Conservation (phyloP, 2,329 filamentous ascomycete genomes). For the Teratosphaeria destructans region DNA sequence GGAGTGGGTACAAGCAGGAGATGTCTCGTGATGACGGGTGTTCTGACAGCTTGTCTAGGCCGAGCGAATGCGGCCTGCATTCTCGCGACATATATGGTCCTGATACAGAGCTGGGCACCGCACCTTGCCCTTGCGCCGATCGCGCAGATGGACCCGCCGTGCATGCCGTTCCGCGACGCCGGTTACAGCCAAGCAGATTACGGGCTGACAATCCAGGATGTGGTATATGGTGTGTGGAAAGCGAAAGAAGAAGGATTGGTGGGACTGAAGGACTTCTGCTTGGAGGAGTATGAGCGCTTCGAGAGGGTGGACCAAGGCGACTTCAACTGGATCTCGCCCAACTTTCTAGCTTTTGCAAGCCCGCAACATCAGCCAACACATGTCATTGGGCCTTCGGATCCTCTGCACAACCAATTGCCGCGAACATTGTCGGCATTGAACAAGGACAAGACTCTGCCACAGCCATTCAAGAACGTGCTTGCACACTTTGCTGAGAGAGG, state of each 20-base stretch:
- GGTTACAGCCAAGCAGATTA: conserved; percentile 98
- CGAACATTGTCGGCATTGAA: conserved; percentile 65
- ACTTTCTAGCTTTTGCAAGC: conserved; percentile 93
- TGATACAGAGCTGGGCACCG: conserved; percentile 95
- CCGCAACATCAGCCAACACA: conserved; percentile 72
- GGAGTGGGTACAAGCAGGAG: conserved; percentile 45
- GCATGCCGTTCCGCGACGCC: conserved; percentile 98
- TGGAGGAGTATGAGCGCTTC: conserved; percentile 93
- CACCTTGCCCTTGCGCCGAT: conserved; percentile 92
- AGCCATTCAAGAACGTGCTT: conserved; percentile 92
- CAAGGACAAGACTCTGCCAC: conserved; percentile 55
- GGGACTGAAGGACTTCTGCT: conserved; percentile 82
- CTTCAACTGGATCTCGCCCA: conserved; percentile 97
- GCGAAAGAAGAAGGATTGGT: conserved; percentile 93
- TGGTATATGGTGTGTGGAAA: conserved; percentile 97
- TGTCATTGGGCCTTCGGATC: conserved; percentile 61
- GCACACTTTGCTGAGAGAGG: conserved; percentile 79
- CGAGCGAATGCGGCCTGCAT: conserved; percentile 90
- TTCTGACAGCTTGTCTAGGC: conserved; percentile 40
- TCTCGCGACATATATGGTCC: conserved; percentile 95
- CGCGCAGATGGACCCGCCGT: conserved; percentile 87
- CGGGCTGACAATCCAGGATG: conserved; percentile 86
- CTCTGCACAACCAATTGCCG: conserved; percentile 64
- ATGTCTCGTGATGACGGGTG: background rate
- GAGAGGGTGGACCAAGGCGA: conserved; percentile 96